These are phyloP conservation scores for Ploettnerulaceae sp. DNA, from an alignment of 2,329 filamentous ascomycete genomes.

Conservation along the genomic window DNA sequence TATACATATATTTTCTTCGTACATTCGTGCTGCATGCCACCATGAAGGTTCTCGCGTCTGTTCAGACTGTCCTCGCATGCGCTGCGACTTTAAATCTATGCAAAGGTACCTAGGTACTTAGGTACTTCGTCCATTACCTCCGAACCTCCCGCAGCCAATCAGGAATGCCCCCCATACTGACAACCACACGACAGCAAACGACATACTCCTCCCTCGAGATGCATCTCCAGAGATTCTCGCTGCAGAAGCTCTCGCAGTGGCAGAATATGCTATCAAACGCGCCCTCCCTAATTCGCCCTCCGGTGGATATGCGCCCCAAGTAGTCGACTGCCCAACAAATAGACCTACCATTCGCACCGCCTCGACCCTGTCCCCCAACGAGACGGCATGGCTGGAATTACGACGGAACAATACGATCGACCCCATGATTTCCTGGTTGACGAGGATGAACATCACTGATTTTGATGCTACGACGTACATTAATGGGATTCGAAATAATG, in stretches of 20 bases:
- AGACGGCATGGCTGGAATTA: slow-evolving; percentile 67
- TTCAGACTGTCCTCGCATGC: slow-evolving; percentile 2
- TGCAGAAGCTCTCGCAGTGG: slow-evolving; percentile 24
- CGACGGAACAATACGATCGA: slow-evolving; percentile 68
- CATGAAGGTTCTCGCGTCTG: slow-evolving; percentile 2
- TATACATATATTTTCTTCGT: too few species aligned
- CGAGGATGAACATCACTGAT: slow-evolving; percentile 65
- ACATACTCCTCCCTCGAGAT: slow-evolving; percentile 25
- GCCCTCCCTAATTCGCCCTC: slow-evolving; percentile 37
- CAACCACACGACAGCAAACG: slow-evolving; percentile 1
- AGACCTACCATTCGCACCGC: slow-evolving; percentile 66
- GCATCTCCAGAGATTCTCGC: slow-evolving; percentile 22
- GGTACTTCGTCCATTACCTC: neutral
- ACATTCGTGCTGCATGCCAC: neutral
- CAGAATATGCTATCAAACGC: slow-evolving; percentile 23
- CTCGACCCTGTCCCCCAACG: slow-evolving; percentile 57
- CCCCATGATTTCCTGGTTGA: slow-evolving; percentile 71
- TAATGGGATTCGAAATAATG: slow-evolving; percentile 50
- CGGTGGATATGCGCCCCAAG: slow-evolving; percentile 66
- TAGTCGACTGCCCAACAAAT: slow-evolving; percentile 63
- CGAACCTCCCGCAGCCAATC: neutral
- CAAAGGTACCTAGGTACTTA: slow-evolving; percentile 4
- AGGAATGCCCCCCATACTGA: neutral
- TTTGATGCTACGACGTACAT: slow-evolving; percentile 77
- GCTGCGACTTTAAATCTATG: slow-evolving; percentile 2